These are phyloP conservation scores for Venturia carpophila DNA, from an alignment of 2,329 filamentous ascomycete species.

Conservation along the genomic window DNA sequence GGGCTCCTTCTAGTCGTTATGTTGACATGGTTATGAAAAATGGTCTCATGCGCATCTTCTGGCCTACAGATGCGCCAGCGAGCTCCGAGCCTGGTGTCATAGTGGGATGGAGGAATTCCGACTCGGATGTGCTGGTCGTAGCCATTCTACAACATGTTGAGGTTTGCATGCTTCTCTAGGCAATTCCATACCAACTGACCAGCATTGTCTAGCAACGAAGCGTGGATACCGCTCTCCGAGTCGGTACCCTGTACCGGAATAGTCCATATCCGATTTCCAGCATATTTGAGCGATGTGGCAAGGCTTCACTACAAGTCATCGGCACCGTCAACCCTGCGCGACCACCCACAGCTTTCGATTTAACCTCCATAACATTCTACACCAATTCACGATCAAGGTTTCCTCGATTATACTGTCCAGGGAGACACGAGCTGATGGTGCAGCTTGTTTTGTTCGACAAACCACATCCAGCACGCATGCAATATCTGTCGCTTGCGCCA, in stretches of 20 bases:
- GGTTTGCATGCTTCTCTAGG: constrained; percentile 44
- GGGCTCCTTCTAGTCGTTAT: constrained; percentile 75
- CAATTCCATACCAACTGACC: background rate
- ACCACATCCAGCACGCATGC: constrained; percentile 80
- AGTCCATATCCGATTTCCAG: constrained; percentile 70
- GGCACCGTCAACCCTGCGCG: constrained; percentile 63
- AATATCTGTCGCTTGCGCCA: constrained; percentile 86
- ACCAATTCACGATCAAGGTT: constrained; percentile 43
- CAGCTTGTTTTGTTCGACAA: constrained; percentile 87
- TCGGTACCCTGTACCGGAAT: constrained; percentile 75
- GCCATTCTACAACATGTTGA: constrained; percentile 86
- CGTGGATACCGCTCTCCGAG: constrained; percentile 80
- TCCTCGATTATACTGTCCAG: constrained; percentile 66
- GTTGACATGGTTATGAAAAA: constrained; percentile 59
- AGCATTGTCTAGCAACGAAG: constrained; percentile 52
- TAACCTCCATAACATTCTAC: constrained; percentile 60
- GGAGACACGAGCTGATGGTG: constrained; percentile 57
- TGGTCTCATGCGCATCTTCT: constrained; percentile 97
- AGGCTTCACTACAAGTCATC: constrained; percentile 74
- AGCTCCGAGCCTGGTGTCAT: constrained; percentile 73
- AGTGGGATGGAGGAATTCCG: constrained; percentile 92
- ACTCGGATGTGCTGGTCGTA: constrained; percentile 81
- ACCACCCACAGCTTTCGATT: constrained; percentile 48
- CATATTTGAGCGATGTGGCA: constrained; percentile 78
- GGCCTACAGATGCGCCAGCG: constrained; percentile 79